Percentiles rank a stretch among this genome's conserved stretches.
These are phyloP conservation scores for Dryadomyces quercus-mongolicae DNA, from an alignment of 2,329 filamentous ascomycete species.

Conservation along the genomic window DNA sequence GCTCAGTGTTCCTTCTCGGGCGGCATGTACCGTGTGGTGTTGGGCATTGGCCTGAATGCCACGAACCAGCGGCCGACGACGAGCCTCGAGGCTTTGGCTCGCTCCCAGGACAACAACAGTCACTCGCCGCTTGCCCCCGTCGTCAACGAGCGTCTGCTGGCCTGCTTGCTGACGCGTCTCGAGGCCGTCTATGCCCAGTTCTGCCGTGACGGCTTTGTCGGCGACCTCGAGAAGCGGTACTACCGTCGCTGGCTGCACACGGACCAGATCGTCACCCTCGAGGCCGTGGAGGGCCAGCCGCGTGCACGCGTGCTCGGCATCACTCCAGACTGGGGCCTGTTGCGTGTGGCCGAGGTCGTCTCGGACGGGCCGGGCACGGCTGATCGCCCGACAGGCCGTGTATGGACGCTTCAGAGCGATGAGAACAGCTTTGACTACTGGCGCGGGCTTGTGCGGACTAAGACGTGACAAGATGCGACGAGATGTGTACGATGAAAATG, in stretches of 20 bases:
- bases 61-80: conserved; percentile 78
- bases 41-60: conserved; percentile 80
- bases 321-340: conserved; percentile 78
- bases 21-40: conserved; percentile 69
- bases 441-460: conserved; percentile 71
- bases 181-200: conserved; percentile 70
- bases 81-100: conserved; percentile 65
- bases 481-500: no score
- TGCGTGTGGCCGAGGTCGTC: conserved; percentile 74
- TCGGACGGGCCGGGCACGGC: conserved; percentile 27
- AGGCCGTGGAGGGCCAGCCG: conserved; percentile 59
- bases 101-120: neutral
- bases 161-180: conserved; percentile 65
- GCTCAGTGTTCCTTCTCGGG: conserved; percentile 75
- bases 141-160: conserved; percentile 67
- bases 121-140: conserved; percentile 35
- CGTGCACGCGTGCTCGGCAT: conserved; percentile 74
- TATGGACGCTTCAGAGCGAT: conserved; percentile 83
- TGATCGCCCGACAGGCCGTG: conserved; percentile 61
- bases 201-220: conserved; percentile 60
- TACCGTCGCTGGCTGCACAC: conserved; percentile 81
- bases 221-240: conserved; percentile 61
- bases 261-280: conserved; percentile 58
- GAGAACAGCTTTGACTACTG: conserved; percentile 99
- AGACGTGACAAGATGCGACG: no score